Evolutionary conservation across 1,284 basidiomycete species (phyloP), one percentile per base, ranked within the genome.

Genomic region (Filobasidium uniguttulatum): DNA sequence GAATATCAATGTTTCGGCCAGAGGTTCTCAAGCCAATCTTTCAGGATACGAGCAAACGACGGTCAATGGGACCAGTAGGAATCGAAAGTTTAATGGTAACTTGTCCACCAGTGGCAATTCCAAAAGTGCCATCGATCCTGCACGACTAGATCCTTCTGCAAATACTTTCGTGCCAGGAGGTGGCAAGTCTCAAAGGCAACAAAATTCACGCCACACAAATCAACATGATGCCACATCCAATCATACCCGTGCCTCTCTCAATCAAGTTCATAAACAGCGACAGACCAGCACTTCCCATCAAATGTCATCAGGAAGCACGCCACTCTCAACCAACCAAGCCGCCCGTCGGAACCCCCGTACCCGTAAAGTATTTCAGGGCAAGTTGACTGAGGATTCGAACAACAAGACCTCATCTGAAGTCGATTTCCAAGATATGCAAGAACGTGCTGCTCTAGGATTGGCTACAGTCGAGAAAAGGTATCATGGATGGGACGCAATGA

Each of bases 401-500:
- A 23, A 29, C 17, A 29, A 26, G 7, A 26, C 25, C 17, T 20
- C 23, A 10, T 20, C 30, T 19, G 31, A 34, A 33, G 40, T 43
- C 17, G 34, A 44, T 19, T 25, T 49, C 20, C 41, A 53, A 26
- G 54, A 55, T 19, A 47, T 47, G 23, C 49, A 50, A 38, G 54
- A 55, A 34, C 38, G 54, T 23, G 54, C 54, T 14, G 50, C 46
- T 22, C 41, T 49, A 25, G 54, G 54, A 8, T 48, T 31, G 19
- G 43, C 44, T 0, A 38, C 43, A 3, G 29, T 46, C 14, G 52
- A 46, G 12, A 28, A 35, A 14, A 44, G 38, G 38, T 43, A 43
- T 20, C 15, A 20, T 12, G 20, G 31, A 33, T 17, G 38, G 48
- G 29, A 47, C 48, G 50, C 50, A 37, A 61, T 57, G 55, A 56